These are phyloP conservation scores for Setaria italica DNA, from an alignment of 202 grass and related monocot species.

Conservation along the genomic window DNA sequence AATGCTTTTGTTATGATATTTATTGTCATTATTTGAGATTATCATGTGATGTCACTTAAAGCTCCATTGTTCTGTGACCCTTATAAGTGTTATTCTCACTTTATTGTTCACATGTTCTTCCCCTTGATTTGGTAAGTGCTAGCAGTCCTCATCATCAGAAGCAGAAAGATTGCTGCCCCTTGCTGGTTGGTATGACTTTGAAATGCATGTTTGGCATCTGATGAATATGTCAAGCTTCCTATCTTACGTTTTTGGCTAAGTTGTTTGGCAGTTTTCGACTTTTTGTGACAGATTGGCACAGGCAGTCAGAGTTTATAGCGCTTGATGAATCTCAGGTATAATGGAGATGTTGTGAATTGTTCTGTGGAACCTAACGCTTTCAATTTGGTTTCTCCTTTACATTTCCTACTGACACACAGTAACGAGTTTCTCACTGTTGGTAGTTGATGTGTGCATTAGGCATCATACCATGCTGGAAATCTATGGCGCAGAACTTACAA, in stretches of 20 bases:
- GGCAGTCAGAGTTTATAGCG: slow-evolving; percentile 35
- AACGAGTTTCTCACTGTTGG: slow-evolving; percentile 30
- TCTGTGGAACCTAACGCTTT: slow-evolving; percentile 27
- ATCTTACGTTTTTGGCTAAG: slow-evolving; percentile 53
- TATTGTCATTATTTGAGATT: slow-evolving; percentile 47
- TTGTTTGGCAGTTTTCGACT: slow-evolving; percentile 58
- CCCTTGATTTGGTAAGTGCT: slow-evolving; percentile 37
- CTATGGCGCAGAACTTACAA: not conserved
- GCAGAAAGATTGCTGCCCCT: not conserved
- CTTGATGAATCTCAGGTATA: slow-evolving; percentile 60
- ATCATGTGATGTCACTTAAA: slow-evolving; percentile 47
- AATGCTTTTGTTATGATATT: slow-evolving; percentile 51
- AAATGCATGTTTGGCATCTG: slow-evolving; percentile 50
- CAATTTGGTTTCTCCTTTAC: slow-evolving; percentile 34
- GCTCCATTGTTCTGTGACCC: slow-evolving; percentile 39
- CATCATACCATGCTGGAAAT: slow-evolving; percentile 32
- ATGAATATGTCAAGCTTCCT: slow-evolving; percentile 38
- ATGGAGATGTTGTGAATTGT: slow-evolving; percentile 38
- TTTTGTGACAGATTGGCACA: slow-evolving; percentile 45
- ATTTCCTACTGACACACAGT: slow-evolving; percentile 45
- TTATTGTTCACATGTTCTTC: slow-evolving; percentile 38
- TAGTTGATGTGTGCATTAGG: slow-evolving; percentile 32
- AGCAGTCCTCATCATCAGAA: slow-evolving; percentile 31
- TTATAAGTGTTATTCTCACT: slow-evolving; percentile 43
- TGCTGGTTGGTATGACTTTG: slow-evolving; percentile 40